A percentile compares a stretch with the other conserved stretches of the same genome.
Evolutionary conservation across 2,329 filamentous ascomycete genomes (phyloP).

Genomic region (Alternaria ethzedia): DNA sequence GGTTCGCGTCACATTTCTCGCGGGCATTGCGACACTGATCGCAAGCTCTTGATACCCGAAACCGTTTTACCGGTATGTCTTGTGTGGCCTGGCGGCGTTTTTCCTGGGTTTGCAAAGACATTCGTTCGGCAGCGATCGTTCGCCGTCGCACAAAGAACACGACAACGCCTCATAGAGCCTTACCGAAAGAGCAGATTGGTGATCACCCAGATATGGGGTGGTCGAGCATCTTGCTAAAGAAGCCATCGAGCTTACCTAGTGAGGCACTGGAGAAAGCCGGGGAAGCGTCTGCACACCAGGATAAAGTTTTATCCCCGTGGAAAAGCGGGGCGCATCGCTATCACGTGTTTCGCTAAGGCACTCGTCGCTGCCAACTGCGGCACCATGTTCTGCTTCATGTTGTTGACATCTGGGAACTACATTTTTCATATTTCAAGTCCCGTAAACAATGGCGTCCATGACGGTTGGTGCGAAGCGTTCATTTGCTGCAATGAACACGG

Average conservation of each 20-base stretch:
- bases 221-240: constrained; percentile 5
- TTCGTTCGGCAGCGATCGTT: constrained; percentile 6
- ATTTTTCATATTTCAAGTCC: neutral
- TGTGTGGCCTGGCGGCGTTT: constrained; percentile 25
- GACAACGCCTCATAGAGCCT: neutral
- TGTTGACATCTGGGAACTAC: constrained; percentile 5
- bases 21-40: constrained; percentile 70
- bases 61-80: constrained; percentile 54
- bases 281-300: constrained; percentile 8
- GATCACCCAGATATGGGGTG: neutral
- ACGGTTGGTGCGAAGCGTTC: constrained; percentile 38
- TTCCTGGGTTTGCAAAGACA: constrained; percentile 26
- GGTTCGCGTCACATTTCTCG: constrained; percentile 74
- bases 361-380: constrained; percentile 1
- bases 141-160: neutral
- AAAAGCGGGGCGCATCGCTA: constrained; percentile 1
- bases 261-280: constrained; percentile 12
- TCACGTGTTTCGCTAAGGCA: constrained; percentile 15
- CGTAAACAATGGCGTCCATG: constrained; percentile 31
- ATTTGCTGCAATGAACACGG: constrained; percentile 33
- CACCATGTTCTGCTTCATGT: constrained; percentile 7
- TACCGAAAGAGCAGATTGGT: neutral
- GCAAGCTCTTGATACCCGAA: constrained; percentile 71
- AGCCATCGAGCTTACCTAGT: constrained; percentile 5
- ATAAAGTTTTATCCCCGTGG: constrained; percentile 15